These are phyloP conservation scores for Capsicum pubescens DNA, from an alignment of 257 asterid species.

Conservation along the genomic window DNA sequence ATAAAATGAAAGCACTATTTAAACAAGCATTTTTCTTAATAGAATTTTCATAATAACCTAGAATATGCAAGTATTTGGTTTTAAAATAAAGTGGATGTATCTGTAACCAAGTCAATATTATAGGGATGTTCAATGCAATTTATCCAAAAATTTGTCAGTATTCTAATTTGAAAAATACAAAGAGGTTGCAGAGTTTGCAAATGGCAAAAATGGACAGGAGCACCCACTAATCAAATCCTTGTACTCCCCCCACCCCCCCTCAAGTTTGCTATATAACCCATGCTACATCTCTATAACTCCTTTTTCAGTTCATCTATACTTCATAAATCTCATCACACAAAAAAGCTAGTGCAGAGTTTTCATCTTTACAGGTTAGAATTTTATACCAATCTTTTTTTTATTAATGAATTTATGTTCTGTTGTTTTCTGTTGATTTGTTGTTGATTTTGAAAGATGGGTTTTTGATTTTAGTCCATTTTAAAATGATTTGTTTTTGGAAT, in stretches of 20 bases:
- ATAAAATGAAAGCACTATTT: not conserved
- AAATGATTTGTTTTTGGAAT: not conserved
- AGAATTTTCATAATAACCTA: no score
- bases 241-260: not conserved
- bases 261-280: not conserved
- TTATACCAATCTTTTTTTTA: not conserved
- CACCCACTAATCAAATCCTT: not conserved
- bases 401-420: not conserved
- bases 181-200: not conserved
- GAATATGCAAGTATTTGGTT: no score
- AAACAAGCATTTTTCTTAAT: no score
- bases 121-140: not conserved
- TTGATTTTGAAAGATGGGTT: not conserved
- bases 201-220: not conserved
- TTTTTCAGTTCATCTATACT: not conserved
- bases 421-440: not conserved
- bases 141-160: not conserved
- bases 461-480: not conserved
- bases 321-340: not conserved
- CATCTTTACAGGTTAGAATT: conserved; percentile 10
- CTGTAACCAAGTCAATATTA: not conserved
- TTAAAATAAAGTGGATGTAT: not conserved
- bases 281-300: not conserved
- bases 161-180: not conserved
- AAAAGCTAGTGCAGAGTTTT: not conserved